Evolutionary conservation across 139 green algal genomes (phyloP), one percentile per base, ranked within the genome.

Genomic region (Diplosphaera chodatii): DNA sequence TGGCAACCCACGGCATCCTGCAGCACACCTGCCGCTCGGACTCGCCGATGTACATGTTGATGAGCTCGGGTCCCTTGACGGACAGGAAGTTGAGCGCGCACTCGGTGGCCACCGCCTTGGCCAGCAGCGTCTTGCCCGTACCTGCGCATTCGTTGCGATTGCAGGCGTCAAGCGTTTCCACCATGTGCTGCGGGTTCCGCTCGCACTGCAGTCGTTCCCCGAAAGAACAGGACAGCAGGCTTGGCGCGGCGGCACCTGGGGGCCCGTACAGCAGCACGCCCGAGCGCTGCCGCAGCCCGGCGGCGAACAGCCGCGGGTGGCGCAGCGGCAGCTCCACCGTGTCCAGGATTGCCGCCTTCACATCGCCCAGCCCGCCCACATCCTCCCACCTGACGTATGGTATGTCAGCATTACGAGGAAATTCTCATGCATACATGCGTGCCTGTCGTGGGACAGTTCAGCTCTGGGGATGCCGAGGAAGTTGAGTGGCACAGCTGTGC

Each of bases 41-140:
- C 78, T 97, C 91, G 10, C 91, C 91, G 32, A 97, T 85, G 69
- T 96, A 97, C 90, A 95, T 95, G 75, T 96, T 95, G 82, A 96
- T 91, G 16, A 97, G 85, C 87, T 97, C 92, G 3, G 92, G 92
- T 0, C 92, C 92, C 79, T 97, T 97, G 66, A 97, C 89, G 3
- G 77, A 88, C 72, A 97, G 78, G 73, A 97, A 97, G 71, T 87
- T 94, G 63, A 92, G 80, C 34, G 70, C 48, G 79, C 90, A 96
- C 81, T 97, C 89, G 8, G 85, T 93, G 48, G 92, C 92, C 31
- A 97, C 89, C 1, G 92, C 91, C 75, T 97, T 97, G 55, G 91
- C 91, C 32, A 96, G 77, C 73, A 97, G 79, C 32, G 91, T 97
- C 82, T 98, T 98, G 73, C 93, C 93, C 18, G 88, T 96, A 56